Evolutionary conservation across 495 filamentous ascomycete genomes (phyloP).

Genomic region (Penicillium alfredii): DNA sequence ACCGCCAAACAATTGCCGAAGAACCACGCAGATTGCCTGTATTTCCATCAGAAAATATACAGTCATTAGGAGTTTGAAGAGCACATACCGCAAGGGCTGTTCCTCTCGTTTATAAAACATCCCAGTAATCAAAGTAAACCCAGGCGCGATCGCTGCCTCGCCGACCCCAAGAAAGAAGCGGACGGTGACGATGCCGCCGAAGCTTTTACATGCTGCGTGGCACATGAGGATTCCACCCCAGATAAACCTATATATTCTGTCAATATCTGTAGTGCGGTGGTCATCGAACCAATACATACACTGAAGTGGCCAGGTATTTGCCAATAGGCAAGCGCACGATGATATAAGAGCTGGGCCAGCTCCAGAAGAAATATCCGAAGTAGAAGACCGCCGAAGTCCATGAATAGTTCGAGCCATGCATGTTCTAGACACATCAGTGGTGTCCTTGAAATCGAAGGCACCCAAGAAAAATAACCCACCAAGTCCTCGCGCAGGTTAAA

Average conservation of each 20-base stretch:
- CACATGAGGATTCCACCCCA: conserved; percentile 34
- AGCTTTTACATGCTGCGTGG: conserved; percentile 45
- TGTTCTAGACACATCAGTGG: conserved; percentile 14
- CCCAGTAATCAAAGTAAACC: conserved; percentile 37
- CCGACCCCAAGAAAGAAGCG: conserved; percentile 52
- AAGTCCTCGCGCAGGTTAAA: conserved; percentile 42
- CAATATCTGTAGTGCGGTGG: background rate
- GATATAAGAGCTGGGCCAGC: conserved; percentile 48
- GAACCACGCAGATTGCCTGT: conserved; percentile 47
- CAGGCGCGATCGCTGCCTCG: conserved; percentile 44
- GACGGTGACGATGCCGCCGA: conserved; percentile 42
- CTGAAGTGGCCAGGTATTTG: conserved; percentile 39
- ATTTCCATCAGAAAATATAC: background rate
- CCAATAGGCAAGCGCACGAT: conserved; percentile 52
- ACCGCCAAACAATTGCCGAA: conserved; percentile 53
- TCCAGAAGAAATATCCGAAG: conserved; percentile 47
- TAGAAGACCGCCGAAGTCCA: conserved; percentile 48
- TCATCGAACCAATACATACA: conserved; percentile 14
- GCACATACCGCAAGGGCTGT: conserved; percentile 43
- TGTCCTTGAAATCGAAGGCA: background rate
- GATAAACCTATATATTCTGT: conserved; percentile 24
- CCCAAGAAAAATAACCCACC: conserved; percentile 5
- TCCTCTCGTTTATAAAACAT: conserved; percentile 49
- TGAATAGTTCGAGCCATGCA: conserved; percentile 39
- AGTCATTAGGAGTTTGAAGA: background rate